These are phyloP conservation scores for Plasmodium gonderi DNA, from an alignment of 169 alveolate species.

Conservation along the genomic window DNA sequence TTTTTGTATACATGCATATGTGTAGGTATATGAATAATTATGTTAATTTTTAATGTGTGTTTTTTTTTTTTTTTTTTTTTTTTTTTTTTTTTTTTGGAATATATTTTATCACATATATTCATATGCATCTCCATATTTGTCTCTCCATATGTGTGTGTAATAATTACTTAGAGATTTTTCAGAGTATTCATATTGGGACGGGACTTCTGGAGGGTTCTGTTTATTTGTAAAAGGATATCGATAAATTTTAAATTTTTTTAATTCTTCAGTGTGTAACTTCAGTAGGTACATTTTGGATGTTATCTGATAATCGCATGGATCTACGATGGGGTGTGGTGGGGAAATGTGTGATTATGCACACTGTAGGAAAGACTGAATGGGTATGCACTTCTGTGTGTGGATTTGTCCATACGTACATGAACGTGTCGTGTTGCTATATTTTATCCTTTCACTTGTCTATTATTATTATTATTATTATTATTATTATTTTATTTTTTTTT, in stretches of 20 bases:
- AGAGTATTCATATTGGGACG: constrained; percentile 37
- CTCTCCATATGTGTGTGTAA: background rate
- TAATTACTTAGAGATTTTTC: constrained; percentile 50
- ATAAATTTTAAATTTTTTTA: constrained; percentile 31
- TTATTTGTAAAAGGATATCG: constrained; percentile 22
- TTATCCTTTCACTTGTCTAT: too few species aligned
- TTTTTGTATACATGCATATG: too few species aligned
- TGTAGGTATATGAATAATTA: too few species aligned
- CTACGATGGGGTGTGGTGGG: background rate
- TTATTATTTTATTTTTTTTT: background rate
- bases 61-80: too few species aligned
- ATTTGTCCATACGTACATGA: background rate
- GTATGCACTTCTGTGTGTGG: background rate
- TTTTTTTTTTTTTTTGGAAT: too few species aligned
- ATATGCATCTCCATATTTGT: background rate
- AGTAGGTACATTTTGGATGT: constrained; percentile 50
- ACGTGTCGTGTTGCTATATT: too few species aligned
- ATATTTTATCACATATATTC: background rate
- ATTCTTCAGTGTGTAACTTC: constrained; percentile 17
- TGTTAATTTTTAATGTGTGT: too few species aligned
- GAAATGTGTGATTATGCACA: background rate
- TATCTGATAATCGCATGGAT: constrained; percentile 38
- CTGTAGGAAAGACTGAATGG: background rate
- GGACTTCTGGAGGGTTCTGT: constrained; percentile 6
- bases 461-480: too few species aligned